Base-by-base conservation (phyloP, 2,329 filamentous ascomycete species). In the Cadophora luteo-olivacea region DNA sequence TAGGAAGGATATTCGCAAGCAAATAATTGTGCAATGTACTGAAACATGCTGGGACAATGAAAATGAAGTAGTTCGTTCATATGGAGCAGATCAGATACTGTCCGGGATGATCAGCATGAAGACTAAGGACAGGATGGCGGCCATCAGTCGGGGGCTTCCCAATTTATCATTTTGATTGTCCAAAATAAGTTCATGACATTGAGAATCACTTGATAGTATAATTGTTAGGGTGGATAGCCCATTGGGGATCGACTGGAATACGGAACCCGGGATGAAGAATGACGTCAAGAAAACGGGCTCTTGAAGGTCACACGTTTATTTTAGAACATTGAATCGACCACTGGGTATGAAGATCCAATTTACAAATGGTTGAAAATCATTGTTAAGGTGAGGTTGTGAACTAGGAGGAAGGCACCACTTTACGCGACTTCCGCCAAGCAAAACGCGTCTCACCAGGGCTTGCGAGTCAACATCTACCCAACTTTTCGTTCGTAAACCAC, bases 391-490 rank as follows among this genome's bases (percentile, higher is more conserved):
- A 45, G 36, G 38, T 12, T 45, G 19, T n/a, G 41, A 19, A 48
- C 41, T 12, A 22, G 19, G 32, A 33, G 4, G n/a, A 33, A 14
- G 24, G 49, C 6, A 25, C 63, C 62, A 66, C 67, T 68, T 61
- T 70, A 68, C 69, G 64, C 67, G 67, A 70, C 49, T 65, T 14
- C 61, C 36, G 58, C 67, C 55, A 63, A 49, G 49, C 51, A 62
- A 45, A 58, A 57, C 70, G 70, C 70, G 70, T 72, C 70, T 65
- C 67, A 61, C 64, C 48, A 38, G 64, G 41, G n/a, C 38, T 51
- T 52, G 52, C 41, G n/a, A 65, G 64, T 67, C 63, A 70, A 65
- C 32, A 70, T 36, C n/a, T 51, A 36, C 64, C 45, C 33, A 60
- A 14, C 48, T 29, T 60, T 16, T n/a, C 7, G 3, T 25, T 45